Conservation (phyloP, 352 stramenopile species). For the Globisporangium recalcitrans region DNA sequence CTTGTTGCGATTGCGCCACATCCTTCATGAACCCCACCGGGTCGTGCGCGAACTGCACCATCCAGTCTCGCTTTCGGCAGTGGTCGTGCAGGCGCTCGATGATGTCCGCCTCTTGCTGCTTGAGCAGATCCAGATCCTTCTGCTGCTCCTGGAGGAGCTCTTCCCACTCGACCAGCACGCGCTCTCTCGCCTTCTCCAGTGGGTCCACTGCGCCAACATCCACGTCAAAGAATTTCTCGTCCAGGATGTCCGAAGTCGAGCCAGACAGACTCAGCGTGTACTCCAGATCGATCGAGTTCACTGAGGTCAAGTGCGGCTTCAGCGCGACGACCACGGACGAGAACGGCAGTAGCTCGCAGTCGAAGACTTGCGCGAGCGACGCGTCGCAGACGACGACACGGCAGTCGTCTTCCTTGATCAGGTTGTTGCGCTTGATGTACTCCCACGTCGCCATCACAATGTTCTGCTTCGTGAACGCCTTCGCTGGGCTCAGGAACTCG, state of each 20-base stretch:
- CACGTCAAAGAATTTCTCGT: slow-evolving; percentile 56
- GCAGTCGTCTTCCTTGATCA: slow-evolving; percentile 82
- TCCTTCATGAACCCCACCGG: slow-evolving; percentile 61
- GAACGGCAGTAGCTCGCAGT: slow-evolving; percentile 68
- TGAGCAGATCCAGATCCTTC: slow-evolving; percentile 54
- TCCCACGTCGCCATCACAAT: slow-evolving; percentile 73
- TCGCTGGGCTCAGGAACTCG: slow-evolving; percentile 35
- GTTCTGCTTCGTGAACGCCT: slow-evolving; percentile 59
- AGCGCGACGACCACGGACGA: slow-evolving; percentile 62
- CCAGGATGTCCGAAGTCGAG: slow-evolving; percentile 22
- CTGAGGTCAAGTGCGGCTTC: slow-evolving; percentile 54
- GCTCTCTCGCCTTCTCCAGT: slow-evolving; percentile 31
- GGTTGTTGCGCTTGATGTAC: slow-evolving; percentile 69
- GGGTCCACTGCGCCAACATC: slow-evolving; percentile 53
- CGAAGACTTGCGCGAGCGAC: slow-evolving; percentile 44
- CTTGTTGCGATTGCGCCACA: slow-evolving; percentile 49
- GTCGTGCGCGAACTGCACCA: slow-evolving; percentile 59
- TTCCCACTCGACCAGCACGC: slow-evolving; percentile 43
- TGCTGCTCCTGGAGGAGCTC: slow-evolving; percentile 63
- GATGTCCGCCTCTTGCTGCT: slow-evolving; percentile 52
- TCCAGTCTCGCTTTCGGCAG: slow-evolving; percentile 60
- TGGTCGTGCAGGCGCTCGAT: slow-evolving; percentile 42
- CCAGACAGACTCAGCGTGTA: slow-evolving; percentile 48
- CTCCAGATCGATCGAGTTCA: slow-evolving; percentile 50
- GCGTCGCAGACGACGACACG: slow-evolving; percentile 61